A percentile compares a stretch with the other conserved stretches of the same genome.
These are phyloP conservation scores for Chrysanthemum seticuspe DNA, from an alignment of 129 eudicot species.

Conservation along the genomic window DNA sequence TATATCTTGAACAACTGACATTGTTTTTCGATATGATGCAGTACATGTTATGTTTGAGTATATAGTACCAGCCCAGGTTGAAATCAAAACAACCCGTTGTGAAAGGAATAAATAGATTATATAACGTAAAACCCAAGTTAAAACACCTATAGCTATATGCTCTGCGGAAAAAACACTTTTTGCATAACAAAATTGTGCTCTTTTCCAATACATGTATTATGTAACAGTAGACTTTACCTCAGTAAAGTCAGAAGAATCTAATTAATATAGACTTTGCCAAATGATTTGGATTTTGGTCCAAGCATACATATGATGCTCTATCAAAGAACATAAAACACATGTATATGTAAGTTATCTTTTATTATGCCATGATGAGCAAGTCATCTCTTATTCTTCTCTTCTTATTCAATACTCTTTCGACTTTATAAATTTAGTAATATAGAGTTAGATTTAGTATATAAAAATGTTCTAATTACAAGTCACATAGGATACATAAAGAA, in stretches of 20 bases:
- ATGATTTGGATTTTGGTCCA: conserved; percentile 18
- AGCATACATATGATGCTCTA: conserved; percentile 20
- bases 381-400: conserved; percentile 30
- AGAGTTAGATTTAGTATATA: not conserved
- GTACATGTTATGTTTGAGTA: too few relatives aligned
- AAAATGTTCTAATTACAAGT: not conserved
- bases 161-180: too few relatives aligned
- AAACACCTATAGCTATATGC: too few relatives aligned
- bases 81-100: too few relatives aligned
- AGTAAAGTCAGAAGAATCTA: not conserved
- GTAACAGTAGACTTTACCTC: too few relatives aligned
- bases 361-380: conserved; percentile 27
- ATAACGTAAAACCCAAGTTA: too few relatives aligned
- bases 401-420: conserved; percentile 17
- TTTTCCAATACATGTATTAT: too few relatives aligned
- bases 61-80: too few relatives aligned
- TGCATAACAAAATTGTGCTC: too few relatives aligned
- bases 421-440: conserved; percentile 5
- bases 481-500: not conserved
- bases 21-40: too few relatives aligned
- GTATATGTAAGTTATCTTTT: conserved; percentile 17
- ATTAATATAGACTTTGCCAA: not conserved
- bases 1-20: too few relatives aligned
- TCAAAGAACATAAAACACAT: conserved; percentile 19
- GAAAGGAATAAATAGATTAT: too few relatives aligned